Conservation (phyloP, 2,329 filamentous ascomycete genomes). For the Colletotrichum spaethianum region DNA sequence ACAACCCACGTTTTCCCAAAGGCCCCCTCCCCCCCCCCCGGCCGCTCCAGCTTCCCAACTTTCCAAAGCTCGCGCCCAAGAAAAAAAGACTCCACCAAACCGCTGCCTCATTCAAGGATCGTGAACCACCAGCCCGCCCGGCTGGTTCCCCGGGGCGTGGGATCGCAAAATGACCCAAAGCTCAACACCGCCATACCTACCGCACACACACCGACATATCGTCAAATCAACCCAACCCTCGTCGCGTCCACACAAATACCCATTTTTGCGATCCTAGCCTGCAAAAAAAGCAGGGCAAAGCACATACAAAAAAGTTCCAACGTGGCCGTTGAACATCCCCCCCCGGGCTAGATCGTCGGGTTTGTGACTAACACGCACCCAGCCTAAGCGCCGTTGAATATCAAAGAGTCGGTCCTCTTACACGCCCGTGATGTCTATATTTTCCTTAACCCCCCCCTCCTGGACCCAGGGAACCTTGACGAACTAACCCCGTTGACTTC, state of each 20-base stretch:
- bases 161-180: background rate
- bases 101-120: constrained; percentile 3
- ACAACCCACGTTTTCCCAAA: constrained; percentile 33
- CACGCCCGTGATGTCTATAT: background rate
- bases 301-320: background rate
- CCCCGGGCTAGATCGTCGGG: background rate
- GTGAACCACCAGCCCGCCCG: constrained; percentile 6
- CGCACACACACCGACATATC: constrained; percentile 9
- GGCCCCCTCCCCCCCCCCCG: background rate
- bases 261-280: background rate
- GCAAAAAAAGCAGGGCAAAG: background rate
- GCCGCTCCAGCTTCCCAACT: background rate
- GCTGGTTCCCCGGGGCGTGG: background rate
- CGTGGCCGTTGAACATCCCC: background rate
- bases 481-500: background rate
- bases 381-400: constrained; percentile 13
- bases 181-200: constrained; percentile 12
- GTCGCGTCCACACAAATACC: constrained; percentile 19
- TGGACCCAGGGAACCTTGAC: background rate
- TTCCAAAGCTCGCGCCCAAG: background rate
- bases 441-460: background rate
- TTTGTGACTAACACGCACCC: constrained; percentile 6
- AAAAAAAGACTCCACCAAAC: constrained; percentile 10
- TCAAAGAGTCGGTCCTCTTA: background rate
- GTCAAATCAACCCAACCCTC: constrained; percentile 10